Base-by-base conservation (phyloP, 1,139 yeast genomes). In the Blastobotrys apis region DNA sequence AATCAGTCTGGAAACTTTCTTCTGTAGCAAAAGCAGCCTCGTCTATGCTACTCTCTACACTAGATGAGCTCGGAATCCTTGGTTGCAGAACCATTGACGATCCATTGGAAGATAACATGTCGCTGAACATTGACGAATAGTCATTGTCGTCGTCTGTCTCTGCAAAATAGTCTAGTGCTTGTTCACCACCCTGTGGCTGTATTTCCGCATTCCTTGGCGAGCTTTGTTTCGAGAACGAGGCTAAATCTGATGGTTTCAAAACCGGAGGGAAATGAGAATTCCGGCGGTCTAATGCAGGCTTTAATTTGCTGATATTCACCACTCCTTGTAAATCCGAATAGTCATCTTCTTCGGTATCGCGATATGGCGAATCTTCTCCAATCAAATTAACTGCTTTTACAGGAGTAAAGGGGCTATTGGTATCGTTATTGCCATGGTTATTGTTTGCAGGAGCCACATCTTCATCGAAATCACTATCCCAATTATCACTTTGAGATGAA, bases 11-110 rank as follows among this genome's bases (percentile, higher is more conserved):
- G 19, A 52, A 53, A 19, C 50, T 49, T 2, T 50, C 52, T 8
- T 56, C 59, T 1, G 48, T 53, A 2, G 55, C 52, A 50, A 62
- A 63, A 3, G 64, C 62, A 32, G 60, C 65, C 16, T 53, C 57
- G 3, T 52, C 58, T 13, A 41, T 45, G 30, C 48, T 45, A 26
- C 27, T 41, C 13, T 5, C 40, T 15, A 23, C 19, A 12, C 32
- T 33, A 4, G 37, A 13, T 3, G 25, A 29, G 23, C 35, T 40
- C 20, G n/a, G 13, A 26, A n/a, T 13, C 23, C 30, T 30, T 22
- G 33, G 34, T 4, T 31, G 39, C 21, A 43, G 29, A 2, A 33
- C 35, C 27, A 43, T 29, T 17, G 38, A 31, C 12, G 45, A 33
- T 3, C 26, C 15, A 4, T 19, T n/a, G 2, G 38, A 33, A 2